These are phyloP conservation scores for Lactarius hengduanensis DNA, from an alignment of 768 basidiomycete genomes.

Conservation along the genomic window DNA sequence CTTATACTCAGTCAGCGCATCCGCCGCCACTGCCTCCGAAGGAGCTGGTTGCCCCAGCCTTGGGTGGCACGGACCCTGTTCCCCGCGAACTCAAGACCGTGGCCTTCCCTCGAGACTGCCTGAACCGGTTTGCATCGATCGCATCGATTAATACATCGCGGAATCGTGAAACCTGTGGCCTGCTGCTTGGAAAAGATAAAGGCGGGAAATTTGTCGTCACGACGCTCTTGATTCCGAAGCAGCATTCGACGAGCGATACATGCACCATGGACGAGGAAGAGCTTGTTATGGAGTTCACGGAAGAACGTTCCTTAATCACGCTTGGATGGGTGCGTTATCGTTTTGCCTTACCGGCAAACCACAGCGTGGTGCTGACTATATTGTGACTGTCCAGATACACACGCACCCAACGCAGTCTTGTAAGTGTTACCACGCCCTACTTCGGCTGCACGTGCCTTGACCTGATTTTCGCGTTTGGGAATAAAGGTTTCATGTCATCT, in stretches of 20 bases:
- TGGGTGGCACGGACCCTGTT: constrained; percentile 35
- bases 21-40: constrained; percentile 36
- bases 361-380: constrained; percentile 11
- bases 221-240: constrained; percentile 83
- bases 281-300: constrained; percentile 80
- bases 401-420: constrained; percentile 90
- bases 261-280: constrained; percentile 93
- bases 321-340: constrained; percentile 78
- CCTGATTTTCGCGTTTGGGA: constrained; percentile 15
- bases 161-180: constrained; percentile 84
- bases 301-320: constrained; percentile 76
- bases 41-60: constrained; percentile 34
- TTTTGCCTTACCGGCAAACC: not conserved
- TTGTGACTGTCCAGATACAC: constrained; percentile 63
- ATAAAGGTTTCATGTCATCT: constrained; percentile 86
- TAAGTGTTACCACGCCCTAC: constrained; percentile 36
- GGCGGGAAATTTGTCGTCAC: constrained; percentile 70
- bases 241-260: constrained; percentile 86
- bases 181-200: constrained; percentile 69
- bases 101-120: constrained; percentile 65
- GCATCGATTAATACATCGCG: constrained; percentile 74
- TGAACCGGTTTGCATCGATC: constrained; percentile 74
- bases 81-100: constrained; percentile 57
- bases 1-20: constrained; percentile 7
- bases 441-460: not conserved